Evolutionary conservation across 306 rosid species (phyloP).

Genomic region (Ochetophila trinervis): DNA sequence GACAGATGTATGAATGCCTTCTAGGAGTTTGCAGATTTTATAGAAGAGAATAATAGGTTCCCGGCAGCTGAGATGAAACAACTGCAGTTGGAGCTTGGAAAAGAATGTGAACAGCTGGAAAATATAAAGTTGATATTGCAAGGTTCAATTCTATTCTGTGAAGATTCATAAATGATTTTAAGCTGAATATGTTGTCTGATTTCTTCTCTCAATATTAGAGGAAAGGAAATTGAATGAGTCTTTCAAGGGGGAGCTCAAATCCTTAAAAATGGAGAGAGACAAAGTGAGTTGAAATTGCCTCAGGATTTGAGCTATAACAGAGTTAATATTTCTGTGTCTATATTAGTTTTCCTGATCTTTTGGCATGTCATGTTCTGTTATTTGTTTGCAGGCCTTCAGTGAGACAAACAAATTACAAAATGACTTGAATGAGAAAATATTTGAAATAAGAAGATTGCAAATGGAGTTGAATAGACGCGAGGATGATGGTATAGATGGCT

Average conservation of each 20-base stretch:
- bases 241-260: slow-evolving; percentile 68
- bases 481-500: slow-evolving; percentile 36
- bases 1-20: slow-evolving; percentile 96
- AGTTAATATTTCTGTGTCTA: neutral
- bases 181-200: neutral
- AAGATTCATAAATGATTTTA: slow-evolving; percentile 15
- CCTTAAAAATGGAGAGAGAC: slow-evolving; percentile 52
- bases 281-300: slow-evolving; percentile 50
- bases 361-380: slow-evolving; percentile 9
- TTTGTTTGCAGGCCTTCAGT: slow-evolving; percentile 45
- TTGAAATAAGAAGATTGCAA: slow-evolving; percentile 55
- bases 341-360: slow-evolving; percentile 19
- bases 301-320: neutral
- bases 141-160: slow-evolving; percentile 41
- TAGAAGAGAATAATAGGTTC: slow-evolving; percentile 51
- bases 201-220: slow-evolving; percentile 45
- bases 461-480: slow-evolving; percentile 53
- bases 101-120: slow-evolving; percentile 48
- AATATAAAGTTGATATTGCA: slow-evolving; percentile 45
- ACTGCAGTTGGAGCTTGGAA: slow-evolving; percentile 62
- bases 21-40: slow-evolving; percentile 90
- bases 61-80: slow-evolving; percentile 51
- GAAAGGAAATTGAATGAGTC: slow-evolving; percentile 66
- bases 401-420: slow-evolving; percentile 50
- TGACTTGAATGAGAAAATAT: slow-evolving; percentile 63